Evolutionary conservation across 495 filamentous ascomycete genomes (phyloP), one percentile per base, ranked within the genome.

Genomic region (Aspergillus taichungensis): DNA sequence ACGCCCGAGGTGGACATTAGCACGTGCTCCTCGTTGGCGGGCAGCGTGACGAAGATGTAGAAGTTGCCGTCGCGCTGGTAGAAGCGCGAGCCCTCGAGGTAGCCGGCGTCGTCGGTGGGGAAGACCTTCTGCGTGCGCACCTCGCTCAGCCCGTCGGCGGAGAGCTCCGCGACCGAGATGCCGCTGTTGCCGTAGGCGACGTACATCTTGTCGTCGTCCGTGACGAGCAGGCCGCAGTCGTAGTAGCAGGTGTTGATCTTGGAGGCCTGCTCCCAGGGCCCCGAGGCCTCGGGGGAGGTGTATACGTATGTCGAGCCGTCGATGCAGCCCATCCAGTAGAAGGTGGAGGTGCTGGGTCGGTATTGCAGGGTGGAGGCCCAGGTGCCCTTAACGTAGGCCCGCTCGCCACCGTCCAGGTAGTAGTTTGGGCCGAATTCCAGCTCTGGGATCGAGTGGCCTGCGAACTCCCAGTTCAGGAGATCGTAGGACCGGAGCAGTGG

Each of bases 251-350:
- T 67, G 6, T 56, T 37, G 5, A 78, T 54, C 6, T 54, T 53
- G 1, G 50, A 43, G 13, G 40, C 27, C 24, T 56, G 29, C 1
- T 37, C 59, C 73, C 75, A 78, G 9, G 68, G 58, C 5, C 70
- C 72, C 0, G 59, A 57, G 3, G 44, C 45, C 7, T 51, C 35
- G 7, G 51, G 13, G 3, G 73, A 66, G 3, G 75, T 77, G 45
- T 66, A 82, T 41, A 81, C 57, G 50, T 78, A 75, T 5, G 63
- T 67, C 53, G 68, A 45, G 46, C 57, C 51, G 50, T 72, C 66
- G 29, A 79, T 60, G 44, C 77, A 80, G 11, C 75, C 76, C 8
- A 76, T 66, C 75, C 75, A 83, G 58, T 79, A 78, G 52, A 66
- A 83, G 2, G 52, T 52, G 12, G 61, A 62, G 40, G 56, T 68